phyloP scores from a whole-genome alignment of 2,329 filamentous ascomycete species.

The Cladobotryum protrusum region DNA sequence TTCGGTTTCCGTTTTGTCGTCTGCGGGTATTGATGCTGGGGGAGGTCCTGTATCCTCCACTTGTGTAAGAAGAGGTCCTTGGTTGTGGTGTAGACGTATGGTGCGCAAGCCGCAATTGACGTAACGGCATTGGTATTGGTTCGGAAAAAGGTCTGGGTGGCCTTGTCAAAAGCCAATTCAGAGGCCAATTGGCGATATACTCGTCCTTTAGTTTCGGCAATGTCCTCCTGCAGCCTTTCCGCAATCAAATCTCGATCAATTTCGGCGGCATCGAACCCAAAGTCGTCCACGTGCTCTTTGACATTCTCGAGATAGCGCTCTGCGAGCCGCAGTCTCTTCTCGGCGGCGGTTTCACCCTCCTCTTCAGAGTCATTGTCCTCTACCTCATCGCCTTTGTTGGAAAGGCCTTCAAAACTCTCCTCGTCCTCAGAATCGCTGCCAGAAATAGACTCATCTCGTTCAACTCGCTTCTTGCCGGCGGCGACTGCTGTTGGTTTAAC shows the following conservation, averaged over 20 bases:
- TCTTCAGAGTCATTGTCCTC: conserved; percentile 53
- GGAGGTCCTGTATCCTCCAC: conserved; percentile 72
- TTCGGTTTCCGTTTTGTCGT: conserved; percentile 53
- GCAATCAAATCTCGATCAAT: conserved; percentile 91
- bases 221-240: conserved; percentile 83
- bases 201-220: conserved; percentile 83
- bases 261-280: conserved; percentile 86
- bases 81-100: conserved; percentile 80
- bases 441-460: conserved; percentile 72
- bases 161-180: conserved; percentile 62
- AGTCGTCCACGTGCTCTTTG: conserved; percentile 70
- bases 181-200: conserved; percentile 76
- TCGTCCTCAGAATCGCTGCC: conserved; percentile 72
- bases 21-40: conserved; percentile 53
- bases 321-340: conserved; percentile 78
- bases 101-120: conserved; percentile 69
- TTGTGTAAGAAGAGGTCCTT: conserved; percentile 83
- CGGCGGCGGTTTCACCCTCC: conserved; percentile 81
- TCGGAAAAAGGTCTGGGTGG: conserved; percentile 66
- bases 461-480: conserved; percentile 41
- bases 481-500: conserved; percentile 28
- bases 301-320: conserved; percentile 92
- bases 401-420: conserved; percentile 35
- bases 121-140: conserved; percentile 75
- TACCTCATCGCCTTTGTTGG: conserved; percentile 40